These are phyloP conservation scores for Kuraishia ogatae DNA, from an alignment of 805 yeast species.

Conservation along the genomic window DNA sequence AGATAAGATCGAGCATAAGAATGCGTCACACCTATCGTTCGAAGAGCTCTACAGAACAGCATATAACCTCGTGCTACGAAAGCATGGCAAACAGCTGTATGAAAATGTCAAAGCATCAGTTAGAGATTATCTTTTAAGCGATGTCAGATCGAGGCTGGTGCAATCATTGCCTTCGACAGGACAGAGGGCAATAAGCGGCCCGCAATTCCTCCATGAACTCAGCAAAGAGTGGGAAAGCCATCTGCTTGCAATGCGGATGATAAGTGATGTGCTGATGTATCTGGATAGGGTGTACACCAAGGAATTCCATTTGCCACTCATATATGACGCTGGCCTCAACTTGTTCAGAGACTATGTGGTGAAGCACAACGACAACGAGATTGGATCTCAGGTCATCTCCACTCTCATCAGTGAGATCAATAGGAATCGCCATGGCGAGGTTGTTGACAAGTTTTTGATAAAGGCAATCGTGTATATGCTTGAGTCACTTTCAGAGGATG, in stretches of 20 bases:
- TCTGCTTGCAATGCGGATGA: slow-evolving; percentile 61
- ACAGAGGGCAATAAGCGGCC: not conserved
- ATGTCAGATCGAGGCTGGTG: slow-evolving; percentile 12
- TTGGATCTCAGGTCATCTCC: slow-evolving; percentile 42
- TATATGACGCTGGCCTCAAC: slow-evolving; percentile 67
- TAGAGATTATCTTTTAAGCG: slow-evolving; percentile 32
- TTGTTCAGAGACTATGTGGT: slow-evolving; percentile 57
- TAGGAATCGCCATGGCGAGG: slow-evolving; percentile 42
- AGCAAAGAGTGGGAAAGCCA: slow-evolving; percentile 62
- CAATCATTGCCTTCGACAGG: slow-evolving; percentile 4
- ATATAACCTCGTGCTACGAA: slow-evolving; percentile 65
- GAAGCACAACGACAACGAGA: slow-evolving; percentile 33
- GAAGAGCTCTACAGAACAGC: slow-evolving; percentile 78
- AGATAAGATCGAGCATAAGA: slow-evolving; percentile 57
- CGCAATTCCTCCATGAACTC: slow-evolving; percentile 14
- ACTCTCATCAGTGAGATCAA: slow-evolving; percentile 48
- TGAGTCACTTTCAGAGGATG: slow-evolving; percentile 48
- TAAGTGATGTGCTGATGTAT: slow-evolving; percentile 80
- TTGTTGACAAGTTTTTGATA: slow-evolving; percentile 49
- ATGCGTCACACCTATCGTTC: slow-evolving; percentile 68
- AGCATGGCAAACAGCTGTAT: slow-evolving; percentile 57
- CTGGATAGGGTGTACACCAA: slow-evolving; percentile 78
- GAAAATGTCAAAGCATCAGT: slow-evolving; percentile 47
- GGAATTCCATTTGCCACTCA: slow-evolving; percentile 49
- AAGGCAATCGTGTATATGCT: slow-evolving; percentile 62